Evolutionary conservation across 768 basidiomycete species (phyloP).

Genomic region (Phlegmacium glaucopus): DNA sequence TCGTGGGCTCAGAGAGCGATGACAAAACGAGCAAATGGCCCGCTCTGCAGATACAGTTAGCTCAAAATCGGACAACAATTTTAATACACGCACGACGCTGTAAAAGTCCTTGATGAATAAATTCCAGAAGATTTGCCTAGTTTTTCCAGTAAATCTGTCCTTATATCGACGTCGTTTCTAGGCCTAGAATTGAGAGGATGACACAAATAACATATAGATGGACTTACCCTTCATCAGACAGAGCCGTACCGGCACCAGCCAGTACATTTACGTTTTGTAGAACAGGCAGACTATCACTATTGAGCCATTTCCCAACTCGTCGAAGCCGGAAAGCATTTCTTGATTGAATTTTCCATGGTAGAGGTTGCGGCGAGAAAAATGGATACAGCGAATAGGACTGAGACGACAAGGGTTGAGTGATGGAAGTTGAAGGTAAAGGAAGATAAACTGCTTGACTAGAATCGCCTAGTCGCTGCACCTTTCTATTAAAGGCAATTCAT

Average conservation of each 20-base stretch:
- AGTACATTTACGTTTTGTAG: neutral
- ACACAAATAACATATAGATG: neutral
- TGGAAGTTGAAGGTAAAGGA: neutral
- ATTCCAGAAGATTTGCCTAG: neutral
- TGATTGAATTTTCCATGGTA: conserved; percentile 44
- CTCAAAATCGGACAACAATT: neutral
- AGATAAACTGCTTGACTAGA: conserved; percentile 1
- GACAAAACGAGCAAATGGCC: conserved; percentile 59
- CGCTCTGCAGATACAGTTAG: conserved; percentile 33
- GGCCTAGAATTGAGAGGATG: neutral
- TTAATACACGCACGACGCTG: conserved; percentile 14
- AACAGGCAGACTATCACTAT: conserved; percentile 5
- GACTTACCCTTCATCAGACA: conserved; percentile 5
- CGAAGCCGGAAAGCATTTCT: conserved; percentile 55
- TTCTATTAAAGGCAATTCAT: neutral
- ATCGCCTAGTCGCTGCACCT: neutral
- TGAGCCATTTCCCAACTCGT: conserved; percentile 59
- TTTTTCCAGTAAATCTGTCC: conserved; percentile 3
- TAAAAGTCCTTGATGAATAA: conserved; percentile 5
- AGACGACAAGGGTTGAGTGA: conserved; percentile 11
- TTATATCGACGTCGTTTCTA: conserved; percentile 7
- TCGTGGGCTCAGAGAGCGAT: conserved; percentile 26
- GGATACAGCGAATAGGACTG: conserved; percentile 65
- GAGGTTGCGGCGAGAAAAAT: conserved; percentile 47
- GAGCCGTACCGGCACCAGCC: neutral